These are phyloP conservation scores for Pseudogymnoascus destructans DNA, from an alignment of 2,329 filamentous ascomycete genomes.

Conservation along the genomic window DNA sequence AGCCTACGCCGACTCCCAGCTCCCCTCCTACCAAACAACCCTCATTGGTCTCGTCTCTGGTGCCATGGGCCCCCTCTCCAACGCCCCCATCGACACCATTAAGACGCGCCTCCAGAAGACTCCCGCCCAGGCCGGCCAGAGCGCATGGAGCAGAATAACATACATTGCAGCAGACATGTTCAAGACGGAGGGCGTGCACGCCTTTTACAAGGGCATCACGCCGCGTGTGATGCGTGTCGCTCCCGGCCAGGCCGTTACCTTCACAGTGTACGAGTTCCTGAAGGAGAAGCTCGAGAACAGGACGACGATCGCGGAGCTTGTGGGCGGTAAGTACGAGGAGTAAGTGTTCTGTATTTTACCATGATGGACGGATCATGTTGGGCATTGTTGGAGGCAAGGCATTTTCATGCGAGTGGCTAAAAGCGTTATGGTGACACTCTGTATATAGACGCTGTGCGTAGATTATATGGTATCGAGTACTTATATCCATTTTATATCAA, in stretches of 20 bases:
- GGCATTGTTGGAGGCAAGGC: conserved; percentile 3
- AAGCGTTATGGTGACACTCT: conserved; percentile 6
- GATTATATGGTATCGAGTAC: background rate
- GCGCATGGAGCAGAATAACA: conserved; percentile 65
- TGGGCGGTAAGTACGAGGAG: conserved; percentile 55
- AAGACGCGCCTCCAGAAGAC: conserved; percentile 93
- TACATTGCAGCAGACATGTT: conserved; percentile 75
- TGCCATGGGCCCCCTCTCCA: conserved; percentile 90
- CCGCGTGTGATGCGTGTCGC: conserved; percentile 95
- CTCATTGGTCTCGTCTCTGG: conserved; percentile 76
- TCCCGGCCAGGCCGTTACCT: conserved; percentile 74
- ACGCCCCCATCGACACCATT: conserved; percentile 97
- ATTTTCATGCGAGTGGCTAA: conserved; percentile 6
- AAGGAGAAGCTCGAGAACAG: conserved; percentile 55
- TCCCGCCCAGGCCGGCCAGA: conserved; percentile 67
- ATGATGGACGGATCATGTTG: conserved; percentile 1
- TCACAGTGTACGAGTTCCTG: conserved; percentile 65
- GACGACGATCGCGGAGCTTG: conserved; percentile 44
- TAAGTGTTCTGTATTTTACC: conserved; percentile 25
- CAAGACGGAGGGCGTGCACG: conserved; percentile 83
- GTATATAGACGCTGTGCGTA: conserved; percentile 6
- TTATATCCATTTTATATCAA: background rate
- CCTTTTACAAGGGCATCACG: conserved; percentile 99
- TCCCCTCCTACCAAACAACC: conserved; percentile 84
- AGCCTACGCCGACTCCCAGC: conserved; percentile 45